Conservation (phyloP, 75 land plant species). For the Cunninghamia lanceolata region DNA sequence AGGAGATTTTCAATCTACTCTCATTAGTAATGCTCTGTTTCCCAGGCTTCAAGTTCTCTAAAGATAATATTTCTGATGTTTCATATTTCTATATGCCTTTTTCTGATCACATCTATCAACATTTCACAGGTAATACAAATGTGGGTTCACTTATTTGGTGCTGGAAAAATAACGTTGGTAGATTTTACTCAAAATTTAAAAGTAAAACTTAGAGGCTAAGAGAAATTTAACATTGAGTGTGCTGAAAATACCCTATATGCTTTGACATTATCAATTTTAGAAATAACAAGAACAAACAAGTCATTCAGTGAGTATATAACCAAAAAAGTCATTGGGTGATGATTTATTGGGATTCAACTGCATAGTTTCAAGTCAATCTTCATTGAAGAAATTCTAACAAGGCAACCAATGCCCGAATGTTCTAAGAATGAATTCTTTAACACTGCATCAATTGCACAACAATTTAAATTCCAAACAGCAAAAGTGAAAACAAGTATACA, state of each 20-base stretch:
- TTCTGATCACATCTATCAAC: not conserved
- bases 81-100: slow-evolving; percentile 1
- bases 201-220: not conserved
- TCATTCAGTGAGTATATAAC: not conserved
- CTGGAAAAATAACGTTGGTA: not conserved
- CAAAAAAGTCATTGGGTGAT: not conserved
- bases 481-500: too few species aligned
- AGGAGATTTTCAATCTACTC: not conserved
- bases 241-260: not conserved
- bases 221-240: not conserved
- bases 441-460: too few species aligned
- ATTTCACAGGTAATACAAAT: not conserved
- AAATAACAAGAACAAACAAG: not conserved
- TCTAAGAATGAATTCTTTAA: too few species aligned
- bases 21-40: not conserved
- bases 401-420: too few species aligned
- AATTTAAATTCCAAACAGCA: too few species aligned
- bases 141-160: not conserved
- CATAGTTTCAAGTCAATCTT: too few species aligned
- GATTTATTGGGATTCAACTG: too few species aligned
- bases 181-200: not conserved
- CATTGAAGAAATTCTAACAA: too few species aligned
- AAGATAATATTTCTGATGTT: not conserved
- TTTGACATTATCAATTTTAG: not conserved
- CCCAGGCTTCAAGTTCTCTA: not conserved